Evolutionary conservation across 2,329 filamentous ascomycete species (phyloP).

Genomic region (Metarhizium guizhouense): DNA sequence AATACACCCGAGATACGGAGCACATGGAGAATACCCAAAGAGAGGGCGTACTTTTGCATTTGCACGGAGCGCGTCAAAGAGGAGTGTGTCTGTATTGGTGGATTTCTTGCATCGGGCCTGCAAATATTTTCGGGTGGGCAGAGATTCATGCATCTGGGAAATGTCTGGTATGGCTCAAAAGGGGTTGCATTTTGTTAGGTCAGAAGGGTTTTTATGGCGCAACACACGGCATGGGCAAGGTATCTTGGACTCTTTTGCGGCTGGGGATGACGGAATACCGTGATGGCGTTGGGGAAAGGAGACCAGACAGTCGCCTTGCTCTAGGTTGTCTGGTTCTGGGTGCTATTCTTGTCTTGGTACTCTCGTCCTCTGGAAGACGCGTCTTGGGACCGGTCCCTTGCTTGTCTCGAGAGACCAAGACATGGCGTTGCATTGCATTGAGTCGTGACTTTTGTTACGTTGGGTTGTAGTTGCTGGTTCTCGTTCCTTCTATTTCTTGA

Average conservation of each 20-base stretch:
- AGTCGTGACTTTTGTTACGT: constrained; percentile 1
- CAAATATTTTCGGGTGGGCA: neutral
- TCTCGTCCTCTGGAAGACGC: neutral
- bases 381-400: neutral
- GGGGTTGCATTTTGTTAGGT: constrained; percentile 4
- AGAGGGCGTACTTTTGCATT: constrained; percentile 2
- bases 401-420: constrained; percentile 1
- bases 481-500: constrained; percentile 2
- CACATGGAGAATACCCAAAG: constrained; percentile 2
- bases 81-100: constrained; percentile 5
- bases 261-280: neutral
- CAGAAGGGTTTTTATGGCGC: constrained; percentile 3
- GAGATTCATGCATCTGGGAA: constrained; percentile 5
- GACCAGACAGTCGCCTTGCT: neutral
- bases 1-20: neutral
- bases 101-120: constrained; percentile 4
- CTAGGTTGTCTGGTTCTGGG: neutral
- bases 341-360: neutral
- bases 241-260: neutral
- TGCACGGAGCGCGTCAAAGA: constrained; percentile 4
- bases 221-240: constrained; percentile 3
- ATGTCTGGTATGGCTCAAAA: constrained; percentile 2
- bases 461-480: neutral
- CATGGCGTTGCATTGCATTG: constrained; percentile 3
- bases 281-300: neutral